Conservation (phyloP, 768 basidiomycete species). For the Lactarius hengduanensis region DNA sequence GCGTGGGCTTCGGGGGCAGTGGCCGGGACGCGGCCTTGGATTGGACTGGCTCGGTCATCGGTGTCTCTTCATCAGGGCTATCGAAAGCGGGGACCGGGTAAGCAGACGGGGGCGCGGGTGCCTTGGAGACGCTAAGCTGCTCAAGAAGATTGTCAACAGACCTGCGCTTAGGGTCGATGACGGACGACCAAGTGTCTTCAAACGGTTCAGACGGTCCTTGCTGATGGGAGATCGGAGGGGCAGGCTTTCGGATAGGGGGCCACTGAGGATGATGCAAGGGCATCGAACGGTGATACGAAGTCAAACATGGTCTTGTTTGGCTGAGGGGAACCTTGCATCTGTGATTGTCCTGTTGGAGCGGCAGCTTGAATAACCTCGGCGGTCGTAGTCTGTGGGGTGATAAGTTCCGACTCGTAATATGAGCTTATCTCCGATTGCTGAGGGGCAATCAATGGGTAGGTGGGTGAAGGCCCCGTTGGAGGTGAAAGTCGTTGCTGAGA, state of each 20-base stretch:
- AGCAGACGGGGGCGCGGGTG: slow-evolving; percentile 34
- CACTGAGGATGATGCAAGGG: slow-evolving; percentile 52
- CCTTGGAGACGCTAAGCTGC: slow-evolving; percentile 55
- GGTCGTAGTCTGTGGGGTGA: slow-evolving; percentile 27
- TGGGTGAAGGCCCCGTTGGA: slow-evolving; percentile 20
- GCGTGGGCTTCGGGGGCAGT: slow-evolving; percentile 57
- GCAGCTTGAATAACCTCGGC: slow-evolving; percentile 26
- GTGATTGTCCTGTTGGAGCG: slow-evolving; percentile 19
- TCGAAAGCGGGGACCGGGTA: slow-evolving; percentile 35
- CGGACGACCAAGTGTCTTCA: slow-evolving; percentile 53
- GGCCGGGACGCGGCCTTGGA: slow-evolving; percentile 54
- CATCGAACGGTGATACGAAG: slow-evolving; percentile 82
- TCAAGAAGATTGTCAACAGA: slow-evolving; percentile 83
- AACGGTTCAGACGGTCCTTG: slow-evolving; percentile 50
- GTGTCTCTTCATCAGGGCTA: slow-evolving; percentile 34
- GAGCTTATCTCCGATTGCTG: slow-evolving; percentile 25
- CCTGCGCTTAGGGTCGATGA: slow-evolving; percentile 65
- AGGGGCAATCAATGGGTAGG: slow-evolving; percentile 19
- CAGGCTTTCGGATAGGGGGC: slow-evolving; percentile 61
- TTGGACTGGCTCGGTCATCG: slow-evolving; percentile 40
- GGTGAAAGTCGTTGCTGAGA: slow-evolving; percentile 23
- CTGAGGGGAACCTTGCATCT: slow-evolving; percentile 58
- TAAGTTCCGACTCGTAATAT: slow-evolving; percentile 29
- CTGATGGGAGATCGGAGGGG: slow-evolving; percentile 42
- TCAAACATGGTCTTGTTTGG: slow-evolving; percentile 83